phyloP scores from a whole-genome alignment of 257 asterid species.

The Coffea canephora region DNA sequence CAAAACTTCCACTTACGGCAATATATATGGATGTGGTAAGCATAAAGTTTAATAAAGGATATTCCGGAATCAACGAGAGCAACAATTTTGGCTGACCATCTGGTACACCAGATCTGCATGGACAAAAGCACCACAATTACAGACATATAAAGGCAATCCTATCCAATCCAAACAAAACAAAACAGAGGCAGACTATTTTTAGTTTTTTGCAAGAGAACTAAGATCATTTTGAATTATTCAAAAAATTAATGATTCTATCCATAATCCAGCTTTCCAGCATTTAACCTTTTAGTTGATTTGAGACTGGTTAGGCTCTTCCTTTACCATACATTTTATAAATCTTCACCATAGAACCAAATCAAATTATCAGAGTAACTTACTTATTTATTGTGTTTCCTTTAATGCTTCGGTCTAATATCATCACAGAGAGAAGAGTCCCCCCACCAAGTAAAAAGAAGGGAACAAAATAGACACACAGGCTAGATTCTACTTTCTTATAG shows the following conservation, averaged over 20 bases:
- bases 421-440: background rate
- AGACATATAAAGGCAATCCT: slow-evolving; percentile 10
- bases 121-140: background rate
- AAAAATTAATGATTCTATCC: background rate
- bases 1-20: slow-evolving; percentile 45
- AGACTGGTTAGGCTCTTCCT: background rate
- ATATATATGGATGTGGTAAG: slow-evolving; percentile 73
- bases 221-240: too few relatives aligned
- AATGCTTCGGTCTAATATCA: background rate
- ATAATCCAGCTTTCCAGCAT: background rate
- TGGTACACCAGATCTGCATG: slow-evolving; percentile 78
- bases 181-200: background rate
- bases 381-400: background rate
- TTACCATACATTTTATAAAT: background rate
- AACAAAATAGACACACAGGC: background rate
- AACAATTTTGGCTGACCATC: slow-evolving; percentile 81
- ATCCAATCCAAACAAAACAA: background rate
- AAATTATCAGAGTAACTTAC: background rate
- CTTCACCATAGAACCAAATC: background rate
- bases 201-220: background rate
- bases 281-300: background rate
- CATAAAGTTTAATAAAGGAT: slow-evolving; percentile 78
- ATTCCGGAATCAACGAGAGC: slow-evolving; percentile 69
- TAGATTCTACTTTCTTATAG: background rate
- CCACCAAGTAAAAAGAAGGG: background rate